phyloP scores from a whole-genome alignment of 768 basidiomycete genomes.

The Lactarius tabidus region DNA sequence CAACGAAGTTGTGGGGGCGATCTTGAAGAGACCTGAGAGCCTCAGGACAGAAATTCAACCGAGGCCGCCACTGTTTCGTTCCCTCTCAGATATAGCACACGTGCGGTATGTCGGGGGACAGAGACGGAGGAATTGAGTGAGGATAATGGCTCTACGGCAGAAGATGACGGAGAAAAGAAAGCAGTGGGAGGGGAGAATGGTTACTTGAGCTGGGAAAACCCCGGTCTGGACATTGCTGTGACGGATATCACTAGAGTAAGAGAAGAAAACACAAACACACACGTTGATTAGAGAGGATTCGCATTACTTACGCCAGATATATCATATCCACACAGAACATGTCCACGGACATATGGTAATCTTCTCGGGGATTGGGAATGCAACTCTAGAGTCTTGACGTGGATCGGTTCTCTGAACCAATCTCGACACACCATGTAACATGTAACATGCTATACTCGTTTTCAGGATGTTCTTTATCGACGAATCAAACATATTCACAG shows the following conservation, averaged over 20 bases:
- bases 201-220: not conserved
- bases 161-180: not conserved
- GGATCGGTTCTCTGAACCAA: not conserved
- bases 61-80: not conserved
- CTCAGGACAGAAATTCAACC: not conserved
- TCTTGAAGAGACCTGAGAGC: slow-evolving; percentile 15
- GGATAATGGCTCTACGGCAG: not conserved
- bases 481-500: not conserved
- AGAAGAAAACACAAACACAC: not conserved
- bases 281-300: not conserved
- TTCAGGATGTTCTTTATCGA: not conserved
- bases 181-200: not conserved
- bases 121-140: not conserved
- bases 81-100: slow-evolving; percentile 3
- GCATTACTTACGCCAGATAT: not conserved
- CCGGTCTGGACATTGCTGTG: not conserved
- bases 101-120: not conserved
- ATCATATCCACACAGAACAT: not conserved
- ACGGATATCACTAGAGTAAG: not conserved
- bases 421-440: not conserved
- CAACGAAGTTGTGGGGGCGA: slow-evolving; percentile 18
- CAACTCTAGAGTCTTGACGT: not conserved
- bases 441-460: too few species aligned
- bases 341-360: not conserved
- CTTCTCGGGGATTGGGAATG: not conserved